These are phyloP conservation scores for Musa itinerans DNA, from an alignment of 176 grass and related monocot species.

Conservation along the genomic window DNA sequence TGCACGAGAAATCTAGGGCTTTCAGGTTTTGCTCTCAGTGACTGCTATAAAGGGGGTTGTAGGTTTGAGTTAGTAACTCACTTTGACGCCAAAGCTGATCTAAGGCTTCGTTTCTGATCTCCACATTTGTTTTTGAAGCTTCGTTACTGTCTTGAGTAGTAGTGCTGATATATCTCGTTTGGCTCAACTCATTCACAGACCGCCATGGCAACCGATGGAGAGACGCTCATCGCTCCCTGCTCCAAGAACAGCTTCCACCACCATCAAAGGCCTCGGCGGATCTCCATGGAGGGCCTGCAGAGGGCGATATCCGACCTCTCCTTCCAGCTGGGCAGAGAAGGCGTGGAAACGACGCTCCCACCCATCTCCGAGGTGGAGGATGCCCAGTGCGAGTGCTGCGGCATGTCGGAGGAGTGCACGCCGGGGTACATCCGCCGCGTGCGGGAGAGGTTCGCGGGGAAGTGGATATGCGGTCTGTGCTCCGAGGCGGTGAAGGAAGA, in stretches of 20 bases:
- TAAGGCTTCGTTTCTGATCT: too few species aligned
- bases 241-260: background rate
- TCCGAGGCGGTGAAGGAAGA: constrained; percentile 82
- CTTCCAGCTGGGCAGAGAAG: background rate
- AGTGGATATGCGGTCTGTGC: constrained; percentile 84
- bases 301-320: constrained; percentile 1
- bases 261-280: background rate
- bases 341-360: background rate
- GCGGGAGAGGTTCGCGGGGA: constrained; percentile 55
- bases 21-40: constrained; percentile 41
- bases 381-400: constrained; percentile 75
- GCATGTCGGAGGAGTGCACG: constrained; percentile 90
- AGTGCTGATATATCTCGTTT: too few species aligned
- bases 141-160: too few species aligned
- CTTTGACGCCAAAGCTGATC: background rate
- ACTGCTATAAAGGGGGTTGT: constrained; percentile 19
- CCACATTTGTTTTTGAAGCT: too few species aligned
- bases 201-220: constrained; percentile 52
- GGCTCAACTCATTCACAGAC: background rate
- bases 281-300: background rate
- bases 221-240: constrained; percentile 31
- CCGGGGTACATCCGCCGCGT: constrained; percentile 56
- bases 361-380: constrained; percentile 40
- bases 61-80: background rate
- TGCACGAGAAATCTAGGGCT: constrained; percentile 30